Base-by-base conservation (phyloP, 495 filamentous ascomycete genomes). In the Monascus purpureus region DNA sequence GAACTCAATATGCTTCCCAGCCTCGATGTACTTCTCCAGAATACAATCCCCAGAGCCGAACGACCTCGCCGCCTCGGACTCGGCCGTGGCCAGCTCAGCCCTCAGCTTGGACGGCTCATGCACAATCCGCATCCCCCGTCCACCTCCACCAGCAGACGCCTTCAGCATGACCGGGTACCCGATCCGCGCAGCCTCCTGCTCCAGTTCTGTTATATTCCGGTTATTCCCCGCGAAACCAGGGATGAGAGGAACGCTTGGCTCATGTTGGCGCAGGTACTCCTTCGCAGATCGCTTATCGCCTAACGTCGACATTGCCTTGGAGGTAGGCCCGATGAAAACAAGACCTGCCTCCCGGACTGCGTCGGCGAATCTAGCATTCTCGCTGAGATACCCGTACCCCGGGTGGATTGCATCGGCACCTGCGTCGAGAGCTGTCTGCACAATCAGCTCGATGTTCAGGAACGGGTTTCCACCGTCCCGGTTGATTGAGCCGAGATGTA, bases 111-210 rank as follows among this genome's bases (percentile, higher is more conserved):
- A 61, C 6, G 73, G 61, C 6, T 56, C 68, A 34, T 63, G 47
- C 1, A 76, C 78, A 41, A 88, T 85, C 9, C 82, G 63, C 82
- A 94, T 88, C 4, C 86, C 86, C 49, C 90, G 93, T 8, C 86
- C 87, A 23, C 87, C 86, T 22, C 86, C 87, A 1, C 86, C 87
- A 44, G 80, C 84, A n/a, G 92, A 82, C 19, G 81, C 84, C 55
- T 95, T 95, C 6, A 95, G 58, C 34, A 93, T 69, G 3, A 95
- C 82, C 1, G 87, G 86, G 37, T 77, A 93, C 8, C 75, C 73
- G 39, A 93, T 80, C 40, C 74, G 66, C 18, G 61, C 56, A 4
- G 87, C 86, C 37, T 75, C 63, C 6, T 49, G 52, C 22, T 68
- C 53, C 18, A 92, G 56, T 40, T 72, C 66, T 17, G 61, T 53